These are phyloP conservation scores for Carallia brachiata DNA, from an alignment of 345 rosid species.

Conservation along the genomic window DNA sequence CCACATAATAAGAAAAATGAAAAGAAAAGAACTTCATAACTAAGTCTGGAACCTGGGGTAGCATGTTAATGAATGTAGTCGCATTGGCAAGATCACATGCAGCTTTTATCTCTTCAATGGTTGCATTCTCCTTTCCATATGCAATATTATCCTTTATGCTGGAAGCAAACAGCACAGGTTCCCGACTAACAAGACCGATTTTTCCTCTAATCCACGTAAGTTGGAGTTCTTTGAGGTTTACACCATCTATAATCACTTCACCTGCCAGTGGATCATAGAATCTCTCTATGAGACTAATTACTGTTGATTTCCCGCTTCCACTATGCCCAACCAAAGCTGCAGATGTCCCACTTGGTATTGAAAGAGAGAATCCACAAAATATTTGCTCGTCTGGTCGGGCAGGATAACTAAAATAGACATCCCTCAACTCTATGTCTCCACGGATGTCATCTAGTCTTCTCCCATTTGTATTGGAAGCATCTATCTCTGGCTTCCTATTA, in stretches of 20 bases:
- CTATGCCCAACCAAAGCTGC: constrained; percentile 48
- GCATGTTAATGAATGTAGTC: constrained; percentile 37
- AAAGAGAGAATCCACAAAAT: constrained; percentile 42
- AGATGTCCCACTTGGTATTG: constrained; percentile 31
- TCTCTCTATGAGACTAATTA: constrained; percentile 42
- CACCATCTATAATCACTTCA: constrained; percentile 39
- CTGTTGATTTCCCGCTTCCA: constrained; percentile 51
- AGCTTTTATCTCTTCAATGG: constrained; percentile 38
- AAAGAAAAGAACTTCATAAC: background rate
- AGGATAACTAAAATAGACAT: constrained; percentile 43
- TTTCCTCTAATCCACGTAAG: constrained; percentile 41
- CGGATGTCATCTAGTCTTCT: constrained; percentile 24
- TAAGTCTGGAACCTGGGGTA: constrained; percentile 31
- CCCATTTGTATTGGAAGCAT: constrained; percentile 28
- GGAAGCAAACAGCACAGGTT: constrained; percentile 8
- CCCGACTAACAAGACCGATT: constrained; percentile 1
- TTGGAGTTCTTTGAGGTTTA: constrained; percentile 36
- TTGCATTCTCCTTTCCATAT: constrained; percentile 1
- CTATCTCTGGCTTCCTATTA: constrained; percentile 38
- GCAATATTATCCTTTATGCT: constrained; percentile 1
- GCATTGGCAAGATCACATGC: constrained; percentile 43
- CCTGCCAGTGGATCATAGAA: constrained; percentile 48
- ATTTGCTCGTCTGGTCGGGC: constrained; percentile 37
- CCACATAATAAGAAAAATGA: background rate
- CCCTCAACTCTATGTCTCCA: constrained; percentile 39